Conservation (phyloP, 805 yeast genomes). For the Sugiyamaella smithiae region DNA sequence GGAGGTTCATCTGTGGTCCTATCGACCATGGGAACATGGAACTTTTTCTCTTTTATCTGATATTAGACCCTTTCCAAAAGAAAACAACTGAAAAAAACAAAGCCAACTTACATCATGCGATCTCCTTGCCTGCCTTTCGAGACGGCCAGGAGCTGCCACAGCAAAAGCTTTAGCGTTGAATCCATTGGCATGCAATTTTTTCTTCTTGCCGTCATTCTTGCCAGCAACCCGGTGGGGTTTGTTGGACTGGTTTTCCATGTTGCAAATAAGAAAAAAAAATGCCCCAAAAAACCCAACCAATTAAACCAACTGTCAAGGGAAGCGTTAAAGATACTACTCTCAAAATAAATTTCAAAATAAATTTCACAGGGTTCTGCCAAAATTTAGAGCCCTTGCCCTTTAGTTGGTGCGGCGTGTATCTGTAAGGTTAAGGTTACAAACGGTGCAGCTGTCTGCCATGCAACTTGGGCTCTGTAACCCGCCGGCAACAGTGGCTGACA, state of each 20-base stretch:
- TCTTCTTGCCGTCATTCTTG: slow-evolving; percentile 48
- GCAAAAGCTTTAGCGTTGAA: slow-evolving; percentile 81
- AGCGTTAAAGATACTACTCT: no score
- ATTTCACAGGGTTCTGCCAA: not conserved
- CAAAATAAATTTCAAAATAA: not conserved
- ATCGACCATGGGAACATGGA: slow-evolving; percentile 97
- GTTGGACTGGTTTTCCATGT: slow-evolving; percentile 57
- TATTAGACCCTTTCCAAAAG: not conserved
- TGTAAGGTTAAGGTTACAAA: slow-evolving; percentile 1
- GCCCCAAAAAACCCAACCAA: not conserved
- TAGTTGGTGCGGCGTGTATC: no score
- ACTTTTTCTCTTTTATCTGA: slow-evolving; percentile 64
- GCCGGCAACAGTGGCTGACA: no score
- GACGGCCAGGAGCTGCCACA: slow-evolving; percentile 78
- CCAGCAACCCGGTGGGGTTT: slow-evolving; percentile 73
- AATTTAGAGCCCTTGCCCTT: not conserved
- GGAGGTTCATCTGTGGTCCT: slow-evolving; percentile 98
- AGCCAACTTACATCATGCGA: slow-evolving; percentile 59
- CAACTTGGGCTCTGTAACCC: no score
- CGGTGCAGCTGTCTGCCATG: not conserved
- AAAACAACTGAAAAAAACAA: not conserved
- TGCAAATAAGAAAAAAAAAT: not conserved
- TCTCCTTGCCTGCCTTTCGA: slow-evolving; percentile 80
- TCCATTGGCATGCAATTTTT: slow-evolving; percentile 86
- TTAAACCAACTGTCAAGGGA: not conserved